Conservation (phyloP, 768 basidiomycete genomes). For the Rhizopogon vinicolor region DNA sequence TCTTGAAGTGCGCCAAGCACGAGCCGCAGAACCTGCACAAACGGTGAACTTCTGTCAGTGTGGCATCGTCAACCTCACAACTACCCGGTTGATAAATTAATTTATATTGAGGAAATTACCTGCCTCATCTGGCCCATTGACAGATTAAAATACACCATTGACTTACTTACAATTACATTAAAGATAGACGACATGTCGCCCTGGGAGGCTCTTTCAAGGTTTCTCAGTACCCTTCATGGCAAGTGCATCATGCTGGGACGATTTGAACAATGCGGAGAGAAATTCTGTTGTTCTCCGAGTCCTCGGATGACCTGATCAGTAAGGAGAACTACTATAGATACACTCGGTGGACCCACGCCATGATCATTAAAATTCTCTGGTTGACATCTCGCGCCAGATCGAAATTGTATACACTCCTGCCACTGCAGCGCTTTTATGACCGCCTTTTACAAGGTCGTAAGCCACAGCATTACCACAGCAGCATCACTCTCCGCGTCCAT, state of each 20-base stretch:
- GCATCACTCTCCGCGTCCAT: background rate
- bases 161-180: background rate
- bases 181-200: background rate
- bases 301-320: background rate
- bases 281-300: background rate
- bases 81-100: too few relatives aligned
- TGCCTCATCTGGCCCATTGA: too few relatives aligned
- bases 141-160: background rate
- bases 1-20: too few relatives aligned
- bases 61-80: too few relatives aligned
- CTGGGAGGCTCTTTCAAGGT: background rate
- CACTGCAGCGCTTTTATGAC: too few relatives aligned
- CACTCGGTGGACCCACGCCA: background rate
- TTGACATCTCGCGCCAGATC: background rate
- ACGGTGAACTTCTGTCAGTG: too few relatives aligned
- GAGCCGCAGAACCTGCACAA: too few relatives aligned
- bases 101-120: too few relatives aligned
- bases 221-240: background rate
- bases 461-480: background rate
- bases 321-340: background rate
- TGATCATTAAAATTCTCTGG: background rate
- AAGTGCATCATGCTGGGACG: too few relatives aligned
- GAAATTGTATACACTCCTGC: background rate
- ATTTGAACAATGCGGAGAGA: background rate
- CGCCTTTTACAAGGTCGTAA: background rate